These are phyloP conservation scores for Echinochloa phyllopogon DNA, from an alignment of 176 grass and related monocot species.

Conservation along the genomic window DNA sequence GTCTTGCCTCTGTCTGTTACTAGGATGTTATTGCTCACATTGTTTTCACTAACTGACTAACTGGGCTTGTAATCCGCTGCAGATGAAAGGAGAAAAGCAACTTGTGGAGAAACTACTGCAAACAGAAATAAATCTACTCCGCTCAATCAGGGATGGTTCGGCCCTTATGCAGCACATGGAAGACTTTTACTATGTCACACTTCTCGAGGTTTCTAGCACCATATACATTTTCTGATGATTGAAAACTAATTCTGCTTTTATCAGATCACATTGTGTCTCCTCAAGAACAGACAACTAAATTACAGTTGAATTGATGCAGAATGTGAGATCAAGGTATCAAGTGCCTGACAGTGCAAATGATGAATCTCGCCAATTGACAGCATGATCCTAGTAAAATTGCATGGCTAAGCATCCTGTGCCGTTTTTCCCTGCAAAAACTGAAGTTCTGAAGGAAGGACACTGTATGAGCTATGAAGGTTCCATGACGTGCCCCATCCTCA, in stretches of 20 bases:
- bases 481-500: neutral
- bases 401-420: neutral
- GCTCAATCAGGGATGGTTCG: constrained; percentile 89
- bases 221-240: constrained; percentile 23
- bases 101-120: constrained; percentile 89
- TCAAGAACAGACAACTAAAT: constrained; percentile 22
- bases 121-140: constrained; percentile 94
- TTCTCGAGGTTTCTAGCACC: constrained; percentile 74
- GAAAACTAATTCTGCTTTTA: constrained; percentile 28
- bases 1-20: constrained; percentile 11
- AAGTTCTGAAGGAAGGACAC: neutral
- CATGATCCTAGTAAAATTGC: constrained; percentile 22
- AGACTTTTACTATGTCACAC: constrained; percentile 96
- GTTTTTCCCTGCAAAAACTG: neutral
- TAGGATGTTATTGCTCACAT: constrained; percentile 19
- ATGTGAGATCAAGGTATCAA: constrained; percentile 69
- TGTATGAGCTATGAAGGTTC: neutral
- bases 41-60: constrained; percentile 42
- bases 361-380: constrained; percentile 36
- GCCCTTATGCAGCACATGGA: constrained; percentile 99
- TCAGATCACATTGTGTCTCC: constrained; percentile 19
- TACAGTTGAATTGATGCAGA: constrained; percentile 57
- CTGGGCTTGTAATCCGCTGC: constrained; percentile 41
- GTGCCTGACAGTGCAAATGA: constrained; percentile 40
- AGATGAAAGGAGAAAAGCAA: constrained; percentile 97